Conservation (phyloP, 352 stramenopile species). For the Hyaloperonospora brassicae region DNA sequence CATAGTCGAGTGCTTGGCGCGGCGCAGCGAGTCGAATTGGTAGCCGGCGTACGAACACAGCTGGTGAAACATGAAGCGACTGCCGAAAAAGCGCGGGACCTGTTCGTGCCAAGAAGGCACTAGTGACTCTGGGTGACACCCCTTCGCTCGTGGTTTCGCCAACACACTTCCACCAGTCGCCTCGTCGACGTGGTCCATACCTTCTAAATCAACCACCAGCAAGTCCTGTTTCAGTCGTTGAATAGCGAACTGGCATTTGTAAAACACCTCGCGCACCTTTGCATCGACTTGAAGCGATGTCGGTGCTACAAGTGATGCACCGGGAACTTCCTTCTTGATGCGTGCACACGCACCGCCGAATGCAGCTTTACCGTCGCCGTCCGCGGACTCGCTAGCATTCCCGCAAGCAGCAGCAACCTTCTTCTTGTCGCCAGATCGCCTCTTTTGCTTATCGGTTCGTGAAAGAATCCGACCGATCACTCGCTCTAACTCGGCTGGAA, state of each 20-base stretch:
- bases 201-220: slow-evolving; percentile 62
- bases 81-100: slow-evolving; percentile 75
- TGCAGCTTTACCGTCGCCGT: slow-evolving; percentile 37
- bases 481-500: slow-evolving; percentile 67
- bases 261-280: slow-evolving; percentile 65
- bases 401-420: slow-evolving; percentile 15
- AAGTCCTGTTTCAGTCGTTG: slow-evolving; percentile 72
- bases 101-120: slow-evolving; percentile 46
- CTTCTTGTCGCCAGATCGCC: slow-evolving; percentile 30
- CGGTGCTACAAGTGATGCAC: slow-evolving; percentile 1
- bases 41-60: slow-evolving; percentile 67
- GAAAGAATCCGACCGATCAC: slow-evolving; percentile 57
- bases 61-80: slow-evolving; percentile 85
- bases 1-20: slow-evolving; percentile 86
- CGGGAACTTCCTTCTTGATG: slow-evolving; percentile 41
- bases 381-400: slow-evolving; percentile 40
- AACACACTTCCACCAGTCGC: slow-evolving; percentile 6
- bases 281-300: slow-evolving; percentile 33
- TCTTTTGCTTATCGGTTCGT: slow-evolving; percentile 49
- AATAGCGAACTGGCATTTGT: slow-evolving; percentile 47
- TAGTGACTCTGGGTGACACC: slow-evolving; percentile 31
- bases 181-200: slow-evolving; percentile 14
- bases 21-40: slow-evolving; percentile 83
- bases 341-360: slow-evolving; percentile 25
- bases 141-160: slow-evolving; percentile 4